Evolutionary conservation across 768 basidiomycete genomes (phyloP).

Genomic region (Amanita fuliginea): DNA sequence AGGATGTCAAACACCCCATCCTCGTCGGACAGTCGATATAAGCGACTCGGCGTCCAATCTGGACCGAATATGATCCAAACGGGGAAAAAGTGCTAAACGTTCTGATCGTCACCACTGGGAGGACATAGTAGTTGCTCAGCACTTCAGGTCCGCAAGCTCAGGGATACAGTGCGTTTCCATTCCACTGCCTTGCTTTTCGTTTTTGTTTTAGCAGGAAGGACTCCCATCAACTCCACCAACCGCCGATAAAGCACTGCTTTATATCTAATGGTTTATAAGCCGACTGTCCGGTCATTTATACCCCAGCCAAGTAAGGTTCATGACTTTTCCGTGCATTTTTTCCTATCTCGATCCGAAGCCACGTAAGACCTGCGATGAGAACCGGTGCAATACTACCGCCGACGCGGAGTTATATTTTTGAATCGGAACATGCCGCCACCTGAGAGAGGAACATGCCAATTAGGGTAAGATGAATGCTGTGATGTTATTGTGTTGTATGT

Average conservation of each 20-base stretch:
- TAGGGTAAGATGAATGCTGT: not conserved
- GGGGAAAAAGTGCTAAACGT: not conserved
- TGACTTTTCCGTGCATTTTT: not conserved
- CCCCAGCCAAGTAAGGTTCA: not conserved
- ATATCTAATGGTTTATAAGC: not conserved
- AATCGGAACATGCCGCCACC: not conserved
- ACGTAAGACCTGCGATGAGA: not conserved
- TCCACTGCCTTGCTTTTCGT: too few relatives aligned
- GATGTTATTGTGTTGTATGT: not conserved
- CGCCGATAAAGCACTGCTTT: not conserved
- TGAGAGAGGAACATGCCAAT: too few relatives aligned
- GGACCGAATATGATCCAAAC: slow-evolving; percentile 14
- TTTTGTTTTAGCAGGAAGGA: too few relatives aligned
- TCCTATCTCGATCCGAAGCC: not conserved
- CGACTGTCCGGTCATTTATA: not conserved
- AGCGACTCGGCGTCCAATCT: slow-evolving; percentile 26
- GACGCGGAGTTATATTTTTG: not conserved
- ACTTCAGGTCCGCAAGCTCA: not conserved
- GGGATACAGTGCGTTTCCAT: not conserved
- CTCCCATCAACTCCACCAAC: not conserved
- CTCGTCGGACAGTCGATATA: slow-evolving; percentile 29
- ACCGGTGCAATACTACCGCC: not conserved
- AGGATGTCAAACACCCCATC: slow-evolving; percentile 14
- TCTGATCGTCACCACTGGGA: not conserved
- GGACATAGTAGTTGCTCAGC: not conserved